Evolutionary conservation across 2,329 filamentous ascomycete species (phyloP).

Genomic region (Microcyclospora pomicola): DNA sequence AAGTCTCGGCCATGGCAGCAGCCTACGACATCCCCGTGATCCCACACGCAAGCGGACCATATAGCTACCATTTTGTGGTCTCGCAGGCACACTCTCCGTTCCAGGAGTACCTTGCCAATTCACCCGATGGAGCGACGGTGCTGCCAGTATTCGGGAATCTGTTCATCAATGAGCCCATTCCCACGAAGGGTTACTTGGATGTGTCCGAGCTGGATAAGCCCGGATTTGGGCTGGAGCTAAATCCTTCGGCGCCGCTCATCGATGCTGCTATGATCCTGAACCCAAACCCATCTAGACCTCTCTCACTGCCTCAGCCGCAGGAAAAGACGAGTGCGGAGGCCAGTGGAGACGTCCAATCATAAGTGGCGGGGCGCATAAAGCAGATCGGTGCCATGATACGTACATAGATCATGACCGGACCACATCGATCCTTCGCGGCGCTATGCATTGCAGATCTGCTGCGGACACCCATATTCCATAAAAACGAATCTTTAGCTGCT

Average conservation of each 20-base stretch:
- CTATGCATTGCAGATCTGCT: too few species aligned
- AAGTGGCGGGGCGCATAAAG: too few species aligned
- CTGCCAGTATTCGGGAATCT: slow-evolving; percentile 84
- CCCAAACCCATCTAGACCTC: slow-evolving; percentile 40
- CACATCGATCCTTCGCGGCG: too few species aligned
- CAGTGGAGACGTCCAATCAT: too few species aligned
- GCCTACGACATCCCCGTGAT: slow-evolving; percentile 92
- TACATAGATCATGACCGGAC: too few species aligned
- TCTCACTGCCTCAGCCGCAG: slow-evolving; percentile 18
- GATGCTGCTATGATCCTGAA: slow-evolving; percentile 60
- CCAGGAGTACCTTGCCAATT: slow-evolving; percentile 92
- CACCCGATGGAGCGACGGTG: slow-evolving; percentile 77
- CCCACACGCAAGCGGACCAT: slow-evolving; percentile 85
- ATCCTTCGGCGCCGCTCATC: slow-evolving; percentile 67
- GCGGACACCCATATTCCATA: too few species aligned
- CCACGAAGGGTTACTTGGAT: slow-evolving; percentile 66
- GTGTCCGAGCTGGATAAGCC: slow-evolving; percentile 72
- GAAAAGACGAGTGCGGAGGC: slow-evolving; percentile 2
- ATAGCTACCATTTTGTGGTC: slow-evolving; percentile 92
- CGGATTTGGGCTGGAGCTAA: slow-evolving; percentile 79
- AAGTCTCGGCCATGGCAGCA: slow-evolving; percentile 74
- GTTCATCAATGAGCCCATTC: slow-evolving; percentile 83
- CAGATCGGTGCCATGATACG: too few species aligned
- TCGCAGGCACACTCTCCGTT: slow-evolving; percentile 88
- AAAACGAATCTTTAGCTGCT: too few species aligned